These are phyloP conservation scores for Sugiyamaella xylanicola DNA, from an alignment of 1,139 yeast species.

Conservation along the genomic window DNA sequence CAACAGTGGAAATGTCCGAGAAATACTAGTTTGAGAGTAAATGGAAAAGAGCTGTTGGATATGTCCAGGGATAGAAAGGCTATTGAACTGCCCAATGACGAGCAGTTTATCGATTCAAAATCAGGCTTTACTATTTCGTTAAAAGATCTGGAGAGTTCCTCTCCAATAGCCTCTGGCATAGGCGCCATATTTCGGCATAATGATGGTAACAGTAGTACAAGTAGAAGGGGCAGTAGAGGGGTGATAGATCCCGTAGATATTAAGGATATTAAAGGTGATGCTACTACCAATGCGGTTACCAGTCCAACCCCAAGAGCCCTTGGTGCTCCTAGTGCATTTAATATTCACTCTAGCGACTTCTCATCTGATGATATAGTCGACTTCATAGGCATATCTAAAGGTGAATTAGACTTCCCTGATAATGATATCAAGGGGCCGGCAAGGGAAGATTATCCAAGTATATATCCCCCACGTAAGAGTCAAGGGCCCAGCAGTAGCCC, in stretches of 20 bases:
- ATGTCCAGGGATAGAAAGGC: background rate
- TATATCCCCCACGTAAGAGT: background rate
- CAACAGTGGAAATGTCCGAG: constrained; percentile 6
- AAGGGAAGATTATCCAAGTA: background rate
- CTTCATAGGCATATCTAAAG: background rate
- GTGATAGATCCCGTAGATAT: too few species aligned
- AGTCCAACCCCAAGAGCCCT: background rate
- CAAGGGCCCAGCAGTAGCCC: background rate
- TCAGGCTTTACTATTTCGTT: constrained; percentile 11
- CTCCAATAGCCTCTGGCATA: constrained; percentile 2
- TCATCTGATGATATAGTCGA: constrained; percentile 12
- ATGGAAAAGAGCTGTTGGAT: constrained; percentile 13
- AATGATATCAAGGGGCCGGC: background rate
- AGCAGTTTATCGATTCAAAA: constrained; percentile 9
- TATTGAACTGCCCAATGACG: background rate
- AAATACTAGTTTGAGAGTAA: constrained; percentile 9
- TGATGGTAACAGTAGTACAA: background rate
- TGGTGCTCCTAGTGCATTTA: background rate
- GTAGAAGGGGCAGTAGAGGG: too few species aligned
- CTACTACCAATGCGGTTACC: background rate
- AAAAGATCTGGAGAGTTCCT: constrained; percentile 16
- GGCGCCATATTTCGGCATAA: background rate
- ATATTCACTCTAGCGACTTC: constrained; percentile 12
- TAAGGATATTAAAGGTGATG: background rate
- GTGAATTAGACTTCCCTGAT: too few species aligned